Evolutionary conservation across 2,329 filamentous ascomycete genomes (phyloP), one percentile per base, ranked within the genome.

Genomic region (Talaromyces sp.): DNA sequence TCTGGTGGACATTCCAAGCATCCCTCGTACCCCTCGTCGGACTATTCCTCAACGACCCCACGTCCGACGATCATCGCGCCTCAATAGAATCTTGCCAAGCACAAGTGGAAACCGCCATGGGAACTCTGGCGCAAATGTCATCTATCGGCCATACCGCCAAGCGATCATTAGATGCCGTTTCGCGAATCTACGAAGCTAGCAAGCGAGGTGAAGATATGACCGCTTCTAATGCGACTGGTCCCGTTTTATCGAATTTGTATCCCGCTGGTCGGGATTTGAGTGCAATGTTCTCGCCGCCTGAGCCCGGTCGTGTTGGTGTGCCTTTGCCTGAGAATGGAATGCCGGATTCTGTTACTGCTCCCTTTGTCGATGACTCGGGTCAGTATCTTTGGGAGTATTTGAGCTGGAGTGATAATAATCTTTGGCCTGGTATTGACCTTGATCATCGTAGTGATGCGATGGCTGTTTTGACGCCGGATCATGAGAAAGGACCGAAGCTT

Each of bases 1-100:
- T 89, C 2, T 91, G 88, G 88, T 87, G 91, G 71, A 81, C 90
- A 54, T 92, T 90, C 73, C 89, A 92, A 69, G 88, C 89, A 0
- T 85, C 84, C 57, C 89, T 92, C 86, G 85, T 92, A 8, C 89
- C 89, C 0, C 80, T 93, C 1, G 82, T 93, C 10, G 87, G 84
- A 19, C 77, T 92, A 11, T 90, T 91, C 68, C 66, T 73, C 32
- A 69, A 69, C 16, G 70, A 73, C 50, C 61, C 59, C 20, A 72
- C 69, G 1, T 60, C 60, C 1, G 87, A 84, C 77, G 86, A 90
- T 66, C 78, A 72, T 2, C 80, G 86, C 46, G 82, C 85, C 60
- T 79, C 79, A 2, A 78, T 84, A 30, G 65, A 70, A 40, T 63
- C 67, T 3, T 72, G 70, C 17, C 77, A 86, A 6, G 79, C 83